These are phyloP conservation scores for Termitomyces sp. DNA, from an alignment of 768 basidiomycete genomes.

Conservation along the genomic window DNA sequence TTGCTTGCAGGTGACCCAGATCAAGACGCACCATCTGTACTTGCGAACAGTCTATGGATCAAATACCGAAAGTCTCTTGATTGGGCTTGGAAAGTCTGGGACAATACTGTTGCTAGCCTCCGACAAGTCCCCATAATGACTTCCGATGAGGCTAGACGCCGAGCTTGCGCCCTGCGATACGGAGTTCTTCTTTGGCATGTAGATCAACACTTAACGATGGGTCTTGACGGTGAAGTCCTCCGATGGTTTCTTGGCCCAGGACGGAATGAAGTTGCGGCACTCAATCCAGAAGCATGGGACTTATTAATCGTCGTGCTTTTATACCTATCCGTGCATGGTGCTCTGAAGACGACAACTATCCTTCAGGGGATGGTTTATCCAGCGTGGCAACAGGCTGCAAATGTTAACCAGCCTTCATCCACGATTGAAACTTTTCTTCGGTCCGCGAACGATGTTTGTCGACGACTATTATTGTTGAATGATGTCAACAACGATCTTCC, in stretches of 20 bases:
- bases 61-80: slow-evolving; percentile 69
- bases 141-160: slow-evolving; percentile 40
- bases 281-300: slow-evolving; percentile 64
- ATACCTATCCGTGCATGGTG: slow-evolving; percentile 62
- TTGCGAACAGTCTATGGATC: slow-evolving; percentile 80
- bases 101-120: slow-evolving; percentile 72
- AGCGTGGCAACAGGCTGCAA: slow-evolving; percentile 63
- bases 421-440: slow-evolving; percentile 50
- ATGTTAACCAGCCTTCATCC: slow-evolving; percentile 31
- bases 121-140: slow-evolving; percentile 63
- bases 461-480: slow-evolving; percentile 53
- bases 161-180: slow-evolving; percentile 59
- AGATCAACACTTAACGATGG: slow-evolving; percentile 72
- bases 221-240: slow-evolving; percentile 67
- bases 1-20: slow-evolving; percentile 57
- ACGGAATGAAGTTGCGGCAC: slow-evolving; percentile 55
- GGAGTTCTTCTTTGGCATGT: slow-evolving; percentile 69
- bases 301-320: slow-evolving; percentile 59
- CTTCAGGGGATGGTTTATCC: slow-evolving; percentile 76
- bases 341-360: slow-evolving; percentile 69
- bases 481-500: slow-evolving; percentile 37
- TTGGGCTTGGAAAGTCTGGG: slow-evolving; percentile 85
- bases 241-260: slow-evolving; percentile 73
- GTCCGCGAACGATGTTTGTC: slow-evolving; percentile 63
- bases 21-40: slow-evolving; percentile 58